Percentiles rank a stretch among this genome's conserved stretches.
These are phyloP conservation scores for Psidium guajava DNA, from an alignment of 345 rosid genomes.

Conservation along the genomic window DNA sequence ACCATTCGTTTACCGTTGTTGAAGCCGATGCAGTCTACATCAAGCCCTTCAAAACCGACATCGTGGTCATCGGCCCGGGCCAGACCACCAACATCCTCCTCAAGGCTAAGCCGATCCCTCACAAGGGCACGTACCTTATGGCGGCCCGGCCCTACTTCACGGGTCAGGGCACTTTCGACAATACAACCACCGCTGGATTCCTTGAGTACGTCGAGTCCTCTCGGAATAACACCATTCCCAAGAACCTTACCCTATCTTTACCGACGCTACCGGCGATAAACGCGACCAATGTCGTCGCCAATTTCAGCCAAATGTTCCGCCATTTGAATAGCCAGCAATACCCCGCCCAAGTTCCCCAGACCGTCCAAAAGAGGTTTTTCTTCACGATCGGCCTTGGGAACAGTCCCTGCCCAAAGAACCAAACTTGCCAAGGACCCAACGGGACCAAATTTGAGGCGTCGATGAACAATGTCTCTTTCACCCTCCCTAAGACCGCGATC, in stretches of 20 bases:
- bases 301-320: conserved; percentile 34
- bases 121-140: conserved; percentile 47
- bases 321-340: conserved; percentile 37
- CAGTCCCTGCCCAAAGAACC: conserved; percentile 50
- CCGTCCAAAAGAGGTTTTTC: conserved; percentile 20
- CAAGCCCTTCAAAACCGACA: conserved; percentile 54
- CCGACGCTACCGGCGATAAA: conserved; percentile 55
- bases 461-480: conserved; percentile 51
- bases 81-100: conserved; percentile 71
- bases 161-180: conserved; percentile 54
- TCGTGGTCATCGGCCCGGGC: conserved; percentile 42
- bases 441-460: conserved; percentile 59
- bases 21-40: conserved; percentile 74
- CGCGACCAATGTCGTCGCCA: conserved; percentile 35
- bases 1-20: conserved; percentile 50
- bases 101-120: conserved; percentile 38
- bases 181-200: conserved; percentile 52
- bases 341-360: conserved; percentile 54
- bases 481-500: conserved; percentile 36
- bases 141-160: conserved; percentile 64
- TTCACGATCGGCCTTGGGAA: conserved; percentile 60
- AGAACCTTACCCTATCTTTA: conserved; percentile 9
- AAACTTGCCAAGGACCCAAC: conserved; percentile 69
- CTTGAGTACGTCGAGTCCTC: conserved; percentile 34
- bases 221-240: not conserved